phyloP scores from a whole-genome alignment of 2,329 filamentous ascomycete species.

The Botrytis byssoidea region DNA sequence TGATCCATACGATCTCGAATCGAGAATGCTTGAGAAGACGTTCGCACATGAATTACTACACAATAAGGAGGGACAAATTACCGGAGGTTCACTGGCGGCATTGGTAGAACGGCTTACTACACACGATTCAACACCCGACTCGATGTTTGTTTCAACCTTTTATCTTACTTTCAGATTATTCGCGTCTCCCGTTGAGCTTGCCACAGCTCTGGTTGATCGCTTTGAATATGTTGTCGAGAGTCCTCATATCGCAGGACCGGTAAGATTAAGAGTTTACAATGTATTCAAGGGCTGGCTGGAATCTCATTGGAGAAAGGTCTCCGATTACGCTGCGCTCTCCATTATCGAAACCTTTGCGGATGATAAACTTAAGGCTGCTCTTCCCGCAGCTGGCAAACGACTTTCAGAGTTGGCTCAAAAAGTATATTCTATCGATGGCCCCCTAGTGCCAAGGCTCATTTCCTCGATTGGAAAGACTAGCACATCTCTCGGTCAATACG shows the following conservation, averaged over 20 bases:
- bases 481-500: conserved; percentile 68
- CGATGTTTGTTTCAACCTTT: conserved; percentile 89
- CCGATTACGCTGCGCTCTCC: conserved; percentile 72
- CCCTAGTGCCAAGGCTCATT: conserved; percentile 76
- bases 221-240: conserved; percentile 89
- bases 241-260: conserved; percentile 70
- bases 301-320: conserved; percentile 85
- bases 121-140: conserved; percentile 88
- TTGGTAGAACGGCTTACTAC: conserved; percentile 93
- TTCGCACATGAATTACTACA: conserved; percentile 88
- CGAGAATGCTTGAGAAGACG: conserved; percentile 83
- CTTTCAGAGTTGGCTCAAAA: conserved; percentile 76
- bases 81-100: conserved; percentile 84
- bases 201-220: conserved; percentile 79
- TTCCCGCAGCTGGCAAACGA: conserved; percentile 78
- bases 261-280: conserved; percentile 90
- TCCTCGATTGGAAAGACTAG: conserved; percentile 88
- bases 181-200: conserved; percentile 75
- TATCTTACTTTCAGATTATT: conserved; percentile 96
- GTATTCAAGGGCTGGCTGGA: conserved; percentile 97
- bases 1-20: conserved; percentile 76
- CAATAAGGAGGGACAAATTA: conserved; percentile 94
- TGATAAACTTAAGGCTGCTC: conserved; percentile 61
- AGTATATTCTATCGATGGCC: conserved; percentile 69
- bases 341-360: conserved; percentile 80